These are phyloP conservation scores for Echites panduratus DNA, from an alignment of 257 asterid genomes.

Conservation along the genomic window DNA sequence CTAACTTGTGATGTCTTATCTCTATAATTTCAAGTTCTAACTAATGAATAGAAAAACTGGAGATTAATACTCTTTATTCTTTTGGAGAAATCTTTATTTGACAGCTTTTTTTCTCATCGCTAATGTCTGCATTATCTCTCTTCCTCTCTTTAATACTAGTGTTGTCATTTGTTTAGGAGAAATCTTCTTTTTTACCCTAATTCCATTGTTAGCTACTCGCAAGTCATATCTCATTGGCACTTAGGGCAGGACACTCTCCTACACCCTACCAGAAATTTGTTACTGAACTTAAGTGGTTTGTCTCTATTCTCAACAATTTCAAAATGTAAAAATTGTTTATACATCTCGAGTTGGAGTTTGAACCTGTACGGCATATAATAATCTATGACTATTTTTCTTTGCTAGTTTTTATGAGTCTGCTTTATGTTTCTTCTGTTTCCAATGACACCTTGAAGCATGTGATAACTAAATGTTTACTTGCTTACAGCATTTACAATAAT, in stretches of 20 bases:
- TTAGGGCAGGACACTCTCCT: background rate
- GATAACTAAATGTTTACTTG: background rate
- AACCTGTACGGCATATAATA: background rate
- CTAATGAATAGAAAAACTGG: background rate
- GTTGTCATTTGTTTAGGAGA: background rate
- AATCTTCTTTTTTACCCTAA: background rate
- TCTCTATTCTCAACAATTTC: no score
- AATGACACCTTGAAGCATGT: background rate
- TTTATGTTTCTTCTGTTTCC: background rate
- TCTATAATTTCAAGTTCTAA: background rate
- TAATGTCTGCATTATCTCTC: background rate
- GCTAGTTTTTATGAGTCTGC: background rate
- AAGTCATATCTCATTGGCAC: background rate
- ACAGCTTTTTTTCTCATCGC: background rate
- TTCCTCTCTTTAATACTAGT: background rate
- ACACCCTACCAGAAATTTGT: background rate
- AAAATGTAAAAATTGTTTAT: no score
- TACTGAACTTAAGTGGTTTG: background rate
- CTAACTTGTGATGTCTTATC: background rate
- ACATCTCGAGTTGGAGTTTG: background rate
- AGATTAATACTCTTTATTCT: background rate
- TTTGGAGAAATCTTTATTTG: background rate
- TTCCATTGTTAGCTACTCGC: background rate
- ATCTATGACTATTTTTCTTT: background rate
- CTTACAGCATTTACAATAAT: conserved; percentile 75